These are phyloP conservation scores for Pleurotus djamor DNA, from an alignment of 768 basidiomycete genomes.

Conservation along the genomic window DNA sequence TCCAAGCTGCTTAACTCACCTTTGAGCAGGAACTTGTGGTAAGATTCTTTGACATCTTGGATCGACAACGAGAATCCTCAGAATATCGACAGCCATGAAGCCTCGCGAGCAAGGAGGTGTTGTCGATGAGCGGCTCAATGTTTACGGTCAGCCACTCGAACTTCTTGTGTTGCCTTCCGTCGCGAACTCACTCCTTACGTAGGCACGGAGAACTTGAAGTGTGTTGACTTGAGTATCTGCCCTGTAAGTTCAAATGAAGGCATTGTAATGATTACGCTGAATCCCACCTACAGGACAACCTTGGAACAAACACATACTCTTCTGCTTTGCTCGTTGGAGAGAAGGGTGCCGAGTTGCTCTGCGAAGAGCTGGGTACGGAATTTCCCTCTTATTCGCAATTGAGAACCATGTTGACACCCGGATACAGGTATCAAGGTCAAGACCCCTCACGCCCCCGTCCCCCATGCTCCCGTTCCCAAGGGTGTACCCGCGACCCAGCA, in stretches of 20 bases:
- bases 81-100: constrained; percentile 51
- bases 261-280: no score
- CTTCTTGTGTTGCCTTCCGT: no score
- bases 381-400: not conserved
- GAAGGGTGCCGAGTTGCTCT: constrained; percentile 61
- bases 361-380: constrained; percentile 58
- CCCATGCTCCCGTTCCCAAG: constrained; percentile 60
- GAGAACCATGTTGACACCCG: not conserved
- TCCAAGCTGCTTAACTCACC: not conserved
- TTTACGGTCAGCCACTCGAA: constrained; percentile 35
- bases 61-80: not conserved
- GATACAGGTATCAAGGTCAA: constrained; percentile 57
- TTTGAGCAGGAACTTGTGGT: constrained; percentile 39
- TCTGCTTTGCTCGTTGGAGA: constrained; percentile 69
- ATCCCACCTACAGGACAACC: constrained; percentile 45
- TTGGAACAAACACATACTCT: constrained; percentile 74
- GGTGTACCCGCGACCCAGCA: constrained; percentile 49
- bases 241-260: constrained; percentile 39
- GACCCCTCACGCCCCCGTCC: constrained; percentile 65
- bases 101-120: constrained; percentile 65
- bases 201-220: constrained; percentile 65
- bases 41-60: constrained; percentile 5
- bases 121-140: constrained; percentile 60
- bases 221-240: constrained; percentile 69
- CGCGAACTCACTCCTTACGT: no score